phyloP scores from a whole-genome alignment of 768 basidiomycete species.

The Termitomyces sp. region DNA sequence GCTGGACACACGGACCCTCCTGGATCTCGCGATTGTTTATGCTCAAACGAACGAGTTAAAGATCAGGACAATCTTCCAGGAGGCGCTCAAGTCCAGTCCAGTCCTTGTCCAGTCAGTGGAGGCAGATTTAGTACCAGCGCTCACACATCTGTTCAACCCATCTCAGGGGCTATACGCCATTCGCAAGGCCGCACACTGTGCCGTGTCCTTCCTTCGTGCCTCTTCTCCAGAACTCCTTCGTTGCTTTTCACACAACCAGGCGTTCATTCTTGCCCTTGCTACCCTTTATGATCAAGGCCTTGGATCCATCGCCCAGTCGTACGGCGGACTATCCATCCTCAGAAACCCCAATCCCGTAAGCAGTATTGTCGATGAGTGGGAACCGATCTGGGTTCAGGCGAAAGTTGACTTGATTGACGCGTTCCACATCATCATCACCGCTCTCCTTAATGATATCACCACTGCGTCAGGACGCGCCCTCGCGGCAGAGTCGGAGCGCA shows the following conservation, averaged over 20 bases:
- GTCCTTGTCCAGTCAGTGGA: constrained; percentile 32
- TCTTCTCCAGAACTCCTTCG: constrained; percentile 48
- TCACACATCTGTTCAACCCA: constrained; percentile 49
- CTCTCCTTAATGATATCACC: constrained; percentile 49
- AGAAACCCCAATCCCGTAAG: constrained; percentile 20
- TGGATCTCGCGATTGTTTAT: constrained; percentile 65
- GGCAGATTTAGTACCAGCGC: constrained; percentile 54
- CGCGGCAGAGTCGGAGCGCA: constrained; percentile 47
- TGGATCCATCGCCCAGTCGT: constrained; percentile 50
- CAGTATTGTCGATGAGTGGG: constrained; percentile 60
- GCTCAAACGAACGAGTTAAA: constrained; percentile 41
- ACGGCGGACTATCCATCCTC: constrained; percentile 52
- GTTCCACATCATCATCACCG: constrained; percentile 58
- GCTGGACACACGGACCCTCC: constrained; percentile 52
- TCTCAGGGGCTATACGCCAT: constrained; percentile 58
- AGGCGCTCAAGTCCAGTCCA: constrained; percentile 34
- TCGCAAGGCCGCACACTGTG: constrained; percentile 60
- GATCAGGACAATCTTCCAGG: constrained; percentile 42
- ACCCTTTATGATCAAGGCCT: constrained; percentile 61
- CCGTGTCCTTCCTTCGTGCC: constrained; percentile 52
- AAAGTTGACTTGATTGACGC: constrained; percentile 72
- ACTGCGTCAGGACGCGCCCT: constrained; percentile 41
- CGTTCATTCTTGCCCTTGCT: constrained; percentile 57
- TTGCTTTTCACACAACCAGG: constrained; percentile 49
- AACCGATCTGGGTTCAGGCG: constrained; percentile 66